phyloP scores from a whole-genome alignment of 164 flowering plant species.

The Aristolochia californica region DNA sequence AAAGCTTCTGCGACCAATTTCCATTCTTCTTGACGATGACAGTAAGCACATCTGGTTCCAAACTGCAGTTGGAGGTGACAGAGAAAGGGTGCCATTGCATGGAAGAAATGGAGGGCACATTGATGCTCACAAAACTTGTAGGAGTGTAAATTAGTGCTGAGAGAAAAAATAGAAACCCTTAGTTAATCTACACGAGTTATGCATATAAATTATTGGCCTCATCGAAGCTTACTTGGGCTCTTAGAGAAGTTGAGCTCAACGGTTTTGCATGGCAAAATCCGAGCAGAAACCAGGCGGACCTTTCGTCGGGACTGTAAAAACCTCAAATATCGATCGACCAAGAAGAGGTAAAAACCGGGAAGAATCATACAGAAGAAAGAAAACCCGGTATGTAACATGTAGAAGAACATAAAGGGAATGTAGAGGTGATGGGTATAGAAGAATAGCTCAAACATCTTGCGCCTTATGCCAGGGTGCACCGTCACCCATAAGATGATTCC shows the following conservation, averaged over 20 bases:
- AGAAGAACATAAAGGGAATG: constrained; percentile 57
- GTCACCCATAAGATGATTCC: constrained; percentile 62
- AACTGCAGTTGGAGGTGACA: constrained; percentile 35
- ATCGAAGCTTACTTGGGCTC: no score
- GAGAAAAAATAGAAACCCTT: no score
- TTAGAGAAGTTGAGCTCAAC: no score
- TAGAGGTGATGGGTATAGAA: constrained; percentile 75
- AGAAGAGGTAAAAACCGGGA: no score
- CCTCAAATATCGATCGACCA: no score
- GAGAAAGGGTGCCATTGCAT: constrained; percentile 87
- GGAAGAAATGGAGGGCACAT: constrained; percentile 55
- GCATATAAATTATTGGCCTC: no score
- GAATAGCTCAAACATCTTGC: constrained; percentile 70
- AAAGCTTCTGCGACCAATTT: constrained; percentile 58
- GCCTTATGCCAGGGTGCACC: constrained; percentile 40
- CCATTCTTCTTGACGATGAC: constrained; percentile 46
- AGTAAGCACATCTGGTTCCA: constrained; percentile 56
- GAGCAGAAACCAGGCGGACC: no score
- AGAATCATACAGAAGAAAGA: no score
- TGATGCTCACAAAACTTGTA: constrained; percentile 46
- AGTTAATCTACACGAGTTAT: no score
- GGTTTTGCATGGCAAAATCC: no score
- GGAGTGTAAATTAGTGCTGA: constrained; percentile 47
- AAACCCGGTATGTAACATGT: constrained; percentile 59
- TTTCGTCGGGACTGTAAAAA: constrained; percentile 55